These are phyloP conservation scores for Alternaria rosae DNA, from an alignment of 2,329 filamentous ascomycete genomes.

Conservation along the genomic window DNA sequence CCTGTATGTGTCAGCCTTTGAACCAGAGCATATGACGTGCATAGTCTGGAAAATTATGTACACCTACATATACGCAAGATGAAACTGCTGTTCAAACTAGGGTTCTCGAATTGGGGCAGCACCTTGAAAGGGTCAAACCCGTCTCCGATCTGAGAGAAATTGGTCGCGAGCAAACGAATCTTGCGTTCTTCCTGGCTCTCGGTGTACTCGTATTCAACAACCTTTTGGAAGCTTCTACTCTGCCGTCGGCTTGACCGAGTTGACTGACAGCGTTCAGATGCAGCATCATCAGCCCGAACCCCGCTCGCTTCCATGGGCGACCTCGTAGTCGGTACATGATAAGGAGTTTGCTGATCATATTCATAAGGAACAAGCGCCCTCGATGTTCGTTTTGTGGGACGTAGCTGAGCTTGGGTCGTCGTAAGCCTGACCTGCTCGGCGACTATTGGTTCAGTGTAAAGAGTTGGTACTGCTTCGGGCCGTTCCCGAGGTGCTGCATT, in stretches of 20 bases:
- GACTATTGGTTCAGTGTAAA: not conserved
- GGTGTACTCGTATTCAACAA: not conserved
- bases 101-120: slow-evolving; percentile 29
- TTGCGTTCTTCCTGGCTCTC: slow-evolving; percentile 20
- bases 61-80: slow-evolving; percentile 29
- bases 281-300: not conserved
- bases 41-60: not conserved
- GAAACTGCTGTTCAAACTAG: slow-evolving; percentile 21
- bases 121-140: slow-evolving; percentile 32
- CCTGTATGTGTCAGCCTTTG: slow-evolving; percentile 13
- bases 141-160: slow-evolving; percentile 20
- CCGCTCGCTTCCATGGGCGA: not conserved
- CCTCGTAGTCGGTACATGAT: not conserved
- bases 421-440: not conserved
- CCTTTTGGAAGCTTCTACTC: not conserved
- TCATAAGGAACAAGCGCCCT: not conserved
- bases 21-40: not conserved
- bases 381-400: not conserved
- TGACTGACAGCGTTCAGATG: not conserved
- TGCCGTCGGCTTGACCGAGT: not conserved
- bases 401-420: not conserved
- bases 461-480: not conserved
- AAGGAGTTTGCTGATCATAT: not conserved
- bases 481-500: not conserved
- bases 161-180: slow-evolving; percentile 20